These are phyloP conservation scores for Meira miltonrushii DNA, from an alignment of 1,284 basidiomycete genomes.

Conservation along the genomic window DNA sequence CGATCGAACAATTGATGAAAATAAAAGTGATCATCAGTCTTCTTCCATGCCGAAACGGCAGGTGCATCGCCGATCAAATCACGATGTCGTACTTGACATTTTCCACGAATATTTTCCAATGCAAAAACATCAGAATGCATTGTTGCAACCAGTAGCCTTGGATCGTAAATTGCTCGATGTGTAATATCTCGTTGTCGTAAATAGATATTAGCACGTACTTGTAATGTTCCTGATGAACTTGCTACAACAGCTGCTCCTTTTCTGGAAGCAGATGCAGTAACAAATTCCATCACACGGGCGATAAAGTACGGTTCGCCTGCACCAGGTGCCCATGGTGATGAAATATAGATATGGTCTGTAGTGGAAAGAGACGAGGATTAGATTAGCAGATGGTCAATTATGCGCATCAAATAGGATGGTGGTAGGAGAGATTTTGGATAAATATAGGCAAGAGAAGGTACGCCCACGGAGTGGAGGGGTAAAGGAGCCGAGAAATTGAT, in stretches of 20 bases:
- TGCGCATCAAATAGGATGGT: too few species aligned
- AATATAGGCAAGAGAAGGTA: neutral
- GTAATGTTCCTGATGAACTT: slow-evolving; percentile 40
- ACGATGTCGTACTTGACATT: slow-evolving; percentile 85
- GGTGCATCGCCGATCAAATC: slow-evolving; percentile 71
- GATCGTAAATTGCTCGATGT: slow-evolving; percentile 76
- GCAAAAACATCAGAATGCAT: slow-evolving; percentile 93
- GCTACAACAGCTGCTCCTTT: slow-evolving; percentile 64
- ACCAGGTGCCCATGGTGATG: slow-evolving; percentile 78
- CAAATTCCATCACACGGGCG: slow-evolving; percentile 90
- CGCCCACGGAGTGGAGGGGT: too few species aligned
- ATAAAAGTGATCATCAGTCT: slow-evolving; percentile 88
- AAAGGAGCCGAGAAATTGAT: too few species aligned
- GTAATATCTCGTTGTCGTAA: slow-evolving; percentile 84
- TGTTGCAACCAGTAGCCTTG: slow-evolving; percentile 80
- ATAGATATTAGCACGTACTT: slow-evolving; percentile 82
- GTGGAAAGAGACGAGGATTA: slow-evolving; percentile 18
- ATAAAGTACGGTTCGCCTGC: slow-evolving; percentile 83
- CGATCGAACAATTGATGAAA: slow-evolving; percentile 90
- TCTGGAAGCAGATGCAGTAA: slow-evolving; percentile 69
- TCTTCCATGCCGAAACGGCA: slow-evolving; percentile 90
- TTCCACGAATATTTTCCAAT: slow-evolving; percentile 80
- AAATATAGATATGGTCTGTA: slow-evolving; percentile 90
- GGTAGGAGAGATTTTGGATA: neutral
- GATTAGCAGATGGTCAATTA: neutral